Conservation (phyloP, 106 monocot species). For the Platanthera zijinensis region DNA sequence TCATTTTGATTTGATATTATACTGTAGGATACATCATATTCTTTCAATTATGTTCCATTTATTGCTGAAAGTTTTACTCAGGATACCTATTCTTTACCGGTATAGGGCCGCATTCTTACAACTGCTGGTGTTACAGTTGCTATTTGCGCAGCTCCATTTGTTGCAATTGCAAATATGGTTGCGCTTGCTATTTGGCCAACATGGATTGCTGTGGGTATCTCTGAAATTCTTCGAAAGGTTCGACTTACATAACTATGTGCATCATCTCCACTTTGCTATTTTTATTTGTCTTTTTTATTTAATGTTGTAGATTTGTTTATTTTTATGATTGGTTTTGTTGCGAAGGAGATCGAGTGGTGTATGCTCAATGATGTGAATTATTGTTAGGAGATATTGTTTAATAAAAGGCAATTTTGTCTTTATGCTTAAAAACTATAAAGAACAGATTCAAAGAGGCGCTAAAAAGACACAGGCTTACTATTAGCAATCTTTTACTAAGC, state of each 20-base stretch:
- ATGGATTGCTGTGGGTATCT: slow-evolving; percentile 69
- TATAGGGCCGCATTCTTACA: slow-evolving; percentile 84
- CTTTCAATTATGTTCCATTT: neutral
- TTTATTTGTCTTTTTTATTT: too few species aligned
- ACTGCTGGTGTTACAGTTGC: slow-evolving; percentile 76
- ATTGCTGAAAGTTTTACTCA: neutral
- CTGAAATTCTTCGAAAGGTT: slow-evolving; percentile 93
- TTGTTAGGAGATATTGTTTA: too few species aligned
- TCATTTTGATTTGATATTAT: neutral
- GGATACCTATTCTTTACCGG: neutral
- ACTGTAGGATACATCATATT: neutral
- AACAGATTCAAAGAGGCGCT: too few species aligned
- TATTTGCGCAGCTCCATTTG: slow-evolving; percentile 71
- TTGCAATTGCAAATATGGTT: slow-evolving; percentile 67
- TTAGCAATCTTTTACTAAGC: too few species aligned
- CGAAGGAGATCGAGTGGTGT: too few species aligned
- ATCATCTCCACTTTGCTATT: neutral
- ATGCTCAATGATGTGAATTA: too few species aligned
- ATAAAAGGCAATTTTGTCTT: too few species aligned
- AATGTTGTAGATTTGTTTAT: too few species aligned
- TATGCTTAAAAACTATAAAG: too few species aligned
- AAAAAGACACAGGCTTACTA: too few species aligned
- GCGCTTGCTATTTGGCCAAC: slow-evolving; percentile 84
- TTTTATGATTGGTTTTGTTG: too few species aligned
- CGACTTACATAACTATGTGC: neutral